These are phyloP conservation scores for Globisporangium nunn DNA, from an alignment of 352 stramenopile genomes.

Conservation along the genomic window DNA sequence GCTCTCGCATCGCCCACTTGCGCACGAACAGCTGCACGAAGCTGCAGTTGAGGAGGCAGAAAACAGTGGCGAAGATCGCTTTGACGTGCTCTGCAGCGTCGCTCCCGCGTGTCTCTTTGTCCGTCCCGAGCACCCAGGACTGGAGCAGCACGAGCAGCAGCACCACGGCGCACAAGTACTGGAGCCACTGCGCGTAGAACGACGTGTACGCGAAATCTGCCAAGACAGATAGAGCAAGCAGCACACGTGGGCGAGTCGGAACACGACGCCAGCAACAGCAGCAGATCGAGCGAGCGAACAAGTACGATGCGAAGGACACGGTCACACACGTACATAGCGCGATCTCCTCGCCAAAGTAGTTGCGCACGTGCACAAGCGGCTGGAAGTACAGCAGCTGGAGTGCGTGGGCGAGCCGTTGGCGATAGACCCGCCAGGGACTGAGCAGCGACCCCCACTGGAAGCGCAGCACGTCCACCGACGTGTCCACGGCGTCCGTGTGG, in stretches of 20 bases:
- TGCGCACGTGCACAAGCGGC: slow-evolving; percentile 46
- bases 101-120: background rate
- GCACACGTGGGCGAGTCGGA: background rate
- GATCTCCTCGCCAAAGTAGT: slow-evolving; percentile 80
- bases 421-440: slow-evolving; percentile 19
- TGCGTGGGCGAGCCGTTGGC: slow-evolving; percentile 8
- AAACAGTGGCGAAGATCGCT: slow-evolving; percentile 15
- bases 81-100: background rate
- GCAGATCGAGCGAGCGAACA: background rate
- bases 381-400: slow-evolving; percentile 26
- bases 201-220: slow-evolving; percentile 44
- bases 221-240: background rate
- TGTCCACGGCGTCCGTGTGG: slow-evolving; percentile 54
- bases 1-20: slow-evolving; percentile 54
- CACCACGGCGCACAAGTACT: slow-evolving; percentile 23
- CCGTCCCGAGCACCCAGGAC: background rate
- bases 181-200: slow-evolving; percentile 41
- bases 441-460: slow-evolving; percentile 40
- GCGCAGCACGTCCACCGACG: slow-evolving; percentile 51
- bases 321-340: slow-evolving; percentile 71
- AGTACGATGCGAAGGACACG: slow-evolving; percentile 9
- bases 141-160: slow-evolving; percentile 25
- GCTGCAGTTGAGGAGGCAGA: slow-evolving; percentile 40
- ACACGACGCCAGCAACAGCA: background rate
- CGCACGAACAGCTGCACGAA: slow-evolving; percentile 45